Evolutionary conservation across 163 green algal species (phyloP).

Genomic region (Scenedesmus sp.): DNA sequence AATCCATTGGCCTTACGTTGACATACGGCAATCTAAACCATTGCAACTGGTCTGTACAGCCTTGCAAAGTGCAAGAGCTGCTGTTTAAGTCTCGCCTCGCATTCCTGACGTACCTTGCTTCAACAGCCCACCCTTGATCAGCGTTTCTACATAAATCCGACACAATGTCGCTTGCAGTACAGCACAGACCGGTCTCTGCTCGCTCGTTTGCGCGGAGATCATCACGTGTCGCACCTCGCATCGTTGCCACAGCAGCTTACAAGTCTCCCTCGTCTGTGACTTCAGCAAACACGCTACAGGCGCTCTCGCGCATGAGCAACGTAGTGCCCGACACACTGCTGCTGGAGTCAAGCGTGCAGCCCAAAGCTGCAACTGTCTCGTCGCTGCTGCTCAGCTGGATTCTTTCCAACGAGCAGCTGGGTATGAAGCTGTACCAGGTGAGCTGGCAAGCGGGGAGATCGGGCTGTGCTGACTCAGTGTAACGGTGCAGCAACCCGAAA

Average conservation of each 20-base stretch:
- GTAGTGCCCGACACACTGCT: constrained; percentile 54
- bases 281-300: constrained; percentile 38
- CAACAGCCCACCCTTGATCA: background rate
- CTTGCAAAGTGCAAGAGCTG: background rate
- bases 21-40: background rate
- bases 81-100: background rate
- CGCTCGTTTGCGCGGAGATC: background rate
- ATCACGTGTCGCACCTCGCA: background rate
- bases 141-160: background rate
- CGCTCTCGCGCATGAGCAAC: constrained; percentile 29
- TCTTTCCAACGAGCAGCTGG: constrained; percentile 48
- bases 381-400: constrained; percentile 39
- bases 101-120: background rate
- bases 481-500: background rate
- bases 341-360: constrained; percentile 24
- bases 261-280: constrained; percentile 34
- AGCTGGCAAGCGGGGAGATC: background rate
- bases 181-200: constrained; percentile 3
- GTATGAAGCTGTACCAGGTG: constrained; percentile 53
- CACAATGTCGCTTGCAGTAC: constrained; percentile 26
- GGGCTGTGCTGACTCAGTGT: background rate
- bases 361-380: constrained; percentile 52
- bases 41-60: background rate
- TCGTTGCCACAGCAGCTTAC: constrained; percentile 25
- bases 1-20: background rate